Percentiles rank a stretch among this genome's conserved stretches.
Evolutionary conservation across 805 yeast species (phyloP).

Genomic region (Wickerhamomyces kurtzmanii): DNA sequence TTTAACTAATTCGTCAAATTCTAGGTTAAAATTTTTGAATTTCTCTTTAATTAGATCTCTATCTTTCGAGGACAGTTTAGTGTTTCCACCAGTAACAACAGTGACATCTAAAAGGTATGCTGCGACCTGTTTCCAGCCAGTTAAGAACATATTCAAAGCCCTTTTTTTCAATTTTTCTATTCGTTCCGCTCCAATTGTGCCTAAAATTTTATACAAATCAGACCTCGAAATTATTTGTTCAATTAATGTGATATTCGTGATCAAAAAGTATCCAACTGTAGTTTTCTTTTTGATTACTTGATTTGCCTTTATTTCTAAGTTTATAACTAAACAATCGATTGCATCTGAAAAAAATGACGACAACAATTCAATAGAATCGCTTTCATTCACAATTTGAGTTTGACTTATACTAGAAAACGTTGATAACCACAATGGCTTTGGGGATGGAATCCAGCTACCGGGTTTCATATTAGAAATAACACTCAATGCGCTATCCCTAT

Average conservation of each 20-base stretch:
- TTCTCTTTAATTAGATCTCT: constrained; percentile 77
- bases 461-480: constrained; percentile 43
- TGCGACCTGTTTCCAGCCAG: constrained; percentile 76
- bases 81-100: constrained; percentile 40
- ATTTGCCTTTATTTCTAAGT: constrained; percentile 52
- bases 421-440: constrained; percentile 43
- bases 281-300: constrained; percentile 20
- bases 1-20: constrained; percentile 68
- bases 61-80: constrained; percentile 54
- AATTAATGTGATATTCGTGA: constrained; percentile 63
- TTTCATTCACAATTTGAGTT: constrained; percentile 24
- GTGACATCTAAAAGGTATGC: constrained; percentile 74
- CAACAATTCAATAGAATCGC: constrained; percentile 40
- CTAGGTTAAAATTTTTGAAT: constrained; percentile 71
- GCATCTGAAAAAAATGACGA: constrained; percentile 68
- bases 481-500: constrained; percentile 37
- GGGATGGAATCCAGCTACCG: constrained; percentile 61
- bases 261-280: constrained; percentile 56
- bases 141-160: constrained; percentile 60
- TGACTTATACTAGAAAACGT: constrained; percentile 40
- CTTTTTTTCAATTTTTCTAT: constrained; percentile 62
- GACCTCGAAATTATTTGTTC: constrained; percentile 63
- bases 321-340: constrained; percentile 61
- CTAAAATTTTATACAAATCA: constrained; percentile 43
- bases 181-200: constrained; percentile 50